phyloP scores from a whole-genome alignment of 192 early-diverging fungal species.

The Powellomyces hirtus region DNA sequence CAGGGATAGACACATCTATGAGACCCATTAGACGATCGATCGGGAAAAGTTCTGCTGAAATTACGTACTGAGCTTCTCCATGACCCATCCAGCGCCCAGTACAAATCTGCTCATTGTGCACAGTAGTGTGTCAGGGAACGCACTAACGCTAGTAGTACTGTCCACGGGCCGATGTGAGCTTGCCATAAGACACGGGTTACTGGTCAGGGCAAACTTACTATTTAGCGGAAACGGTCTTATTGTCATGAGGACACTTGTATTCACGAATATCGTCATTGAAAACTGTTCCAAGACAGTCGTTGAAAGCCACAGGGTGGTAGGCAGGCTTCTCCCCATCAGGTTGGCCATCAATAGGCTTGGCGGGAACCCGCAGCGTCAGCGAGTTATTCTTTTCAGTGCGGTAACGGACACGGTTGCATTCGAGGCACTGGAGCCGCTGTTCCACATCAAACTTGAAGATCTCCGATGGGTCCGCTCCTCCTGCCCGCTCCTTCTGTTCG shows the following conservation, averaged over 20 bases:
- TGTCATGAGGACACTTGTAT: constrained; percentile 71
- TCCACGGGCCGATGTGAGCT: too few species aligned
- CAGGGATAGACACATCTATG: constrained; percentile 39
- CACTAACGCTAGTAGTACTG: constrained; percentile 41
- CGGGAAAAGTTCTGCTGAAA: neutral
- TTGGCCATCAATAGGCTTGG: constrained; percentile 66
- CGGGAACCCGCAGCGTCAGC: constrained; percentile 70
- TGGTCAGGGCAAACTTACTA: too few species aligned
- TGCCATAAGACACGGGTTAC: too few species aligned
- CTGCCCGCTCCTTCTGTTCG: constrained; percentile 71
- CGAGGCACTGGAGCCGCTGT: constrained; percentile 82
- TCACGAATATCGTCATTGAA: constrained; percentile 60
- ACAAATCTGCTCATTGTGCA: constrained; percentile 54
- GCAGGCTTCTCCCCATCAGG: constrained; percentile 46
- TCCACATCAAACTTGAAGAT: constrained; percentile 79
- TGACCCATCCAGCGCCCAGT: constrained; percentile 43
- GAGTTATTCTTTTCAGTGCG: constrained; percentile 34
- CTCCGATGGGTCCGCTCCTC: constrained; percentile 65
- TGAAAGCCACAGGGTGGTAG: constrained; percentile 57
- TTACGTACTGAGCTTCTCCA: constrained; percentile 49
- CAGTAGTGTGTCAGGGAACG: constrained; percentile 82
- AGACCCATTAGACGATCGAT: too few species aligned
- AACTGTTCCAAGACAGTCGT: constrained; percentile 72
- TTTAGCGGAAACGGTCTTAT: constrained; percentile 22
- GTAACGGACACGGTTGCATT: constrained; percentile 84